Base-by-base conservation (phyloP, 1,139 yeast genomes). In the Kodamaea alishanica region DNA sequence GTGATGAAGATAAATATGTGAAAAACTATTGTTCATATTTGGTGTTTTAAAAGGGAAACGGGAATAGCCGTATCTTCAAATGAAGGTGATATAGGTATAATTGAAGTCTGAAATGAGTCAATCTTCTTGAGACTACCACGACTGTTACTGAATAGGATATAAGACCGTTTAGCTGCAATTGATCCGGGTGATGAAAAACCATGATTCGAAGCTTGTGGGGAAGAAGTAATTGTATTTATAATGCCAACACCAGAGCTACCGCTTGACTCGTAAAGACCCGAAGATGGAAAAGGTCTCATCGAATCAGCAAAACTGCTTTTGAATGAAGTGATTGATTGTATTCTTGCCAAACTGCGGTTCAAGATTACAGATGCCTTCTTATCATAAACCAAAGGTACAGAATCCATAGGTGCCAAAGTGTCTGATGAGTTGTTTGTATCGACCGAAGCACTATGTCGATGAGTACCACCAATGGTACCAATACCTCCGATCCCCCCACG, bases 381-480 rank as follows among this genome's bases (percentile, higher is more conserved):
- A 57, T 82, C 95, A 58, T 83, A 87, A 1, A 83, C 77, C 52
- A 76, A 87, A 5, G 92, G 95, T 8, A 83, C 90, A 5, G 86
- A 78, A 46, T 84, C 90, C 54, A 75, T 73, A 7, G 81, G 72
- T 24, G 72, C 67, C 24, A 64, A 66, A 3, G 70, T 60, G 34
- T 71, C 73, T 35, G 61, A 59, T 1, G 63, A 53, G 35, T 43
- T 55, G 40, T 68, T 63, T 1, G 83, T 77, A 40, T 77, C 84
- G 28, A 68, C 63, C 1, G 83, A 77, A 2, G 73, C 70, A 33
- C 75, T 64, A 39, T 78, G 73, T 26, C 55, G 58, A 49, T 77
- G 82, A n/a, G n/a, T n/a, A n/a, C n/a, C n/a, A n/a, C n/a, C n/a
- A n/a, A n/a, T n/a, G n/a, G n/a, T n/a, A n/a, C n/a, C n/a, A n/a